These are phyloP conservation scores for Trichomonas vaginalis DNA, from an alignment of 208 protist genomes.

Conservation along the genomic window DNA sequence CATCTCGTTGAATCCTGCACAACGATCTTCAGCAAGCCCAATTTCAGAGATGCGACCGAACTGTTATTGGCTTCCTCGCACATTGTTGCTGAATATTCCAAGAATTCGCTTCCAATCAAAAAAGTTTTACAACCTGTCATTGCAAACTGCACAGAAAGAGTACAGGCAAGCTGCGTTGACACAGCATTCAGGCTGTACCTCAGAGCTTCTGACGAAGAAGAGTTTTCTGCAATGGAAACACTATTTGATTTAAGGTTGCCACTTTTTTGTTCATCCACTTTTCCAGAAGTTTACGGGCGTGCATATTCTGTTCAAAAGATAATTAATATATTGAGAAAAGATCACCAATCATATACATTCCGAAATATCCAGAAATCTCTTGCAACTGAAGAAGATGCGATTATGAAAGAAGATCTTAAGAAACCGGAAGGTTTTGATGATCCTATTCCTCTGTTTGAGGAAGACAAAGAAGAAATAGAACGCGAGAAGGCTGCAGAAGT, in stretches of 20 bases:
- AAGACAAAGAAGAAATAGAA: background rate
- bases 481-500: background rate
- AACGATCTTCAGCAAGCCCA: background rate
- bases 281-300: background rate
- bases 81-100: background rate
- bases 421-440: background rate
- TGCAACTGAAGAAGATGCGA: background rate
- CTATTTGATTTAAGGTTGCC: background rate
- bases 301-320: background rate
- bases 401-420: background rate
- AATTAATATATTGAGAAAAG: background rate
- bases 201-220: background rate
- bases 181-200: background rate
- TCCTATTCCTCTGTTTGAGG: background rate
- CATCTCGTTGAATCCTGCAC: background rate
- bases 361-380: background rate
- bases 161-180: background rate
- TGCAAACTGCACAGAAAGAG: background rate
- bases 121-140: background rate
- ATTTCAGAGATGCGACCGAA: background rate
- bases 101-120: background rate
- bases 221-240: background rate
- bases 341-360: background rate
- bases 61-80: background rate
- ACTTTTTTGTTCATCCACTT: background rate